Conservation (phyloP, 768 basidiomycete species). For the Cystobasidium ongulense region DNA sequence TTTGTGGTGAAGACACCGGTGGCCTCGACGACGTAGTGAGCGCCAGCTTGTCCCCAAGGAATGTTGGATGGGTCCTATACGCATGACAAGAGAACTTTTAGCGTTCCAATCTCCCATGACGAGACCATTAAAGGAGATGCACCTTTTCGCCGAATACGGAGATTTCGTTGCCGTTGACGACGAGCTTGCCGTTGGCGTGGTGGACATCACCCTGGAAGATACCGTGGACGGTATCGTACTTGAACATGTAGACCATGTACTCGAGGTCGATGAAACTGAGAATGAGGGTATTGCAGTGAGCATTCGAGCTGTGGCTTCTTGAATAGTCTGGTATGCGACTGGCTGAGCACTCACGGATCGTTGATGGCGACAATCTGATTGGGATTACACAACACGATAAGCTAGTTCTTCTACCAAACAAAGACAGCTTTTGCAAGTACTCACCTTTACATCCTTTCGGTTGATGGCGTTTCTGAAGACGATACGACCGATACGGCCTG, state of each 20-base stretch:
- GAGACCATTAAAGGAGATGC: too few relatives aligned
- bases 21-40: conserved; percentile 91
- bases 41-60: conserved; percentile 67
- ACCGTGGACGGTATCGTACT: conserved; percentile 70
- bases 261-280: conserved; percentile 85
- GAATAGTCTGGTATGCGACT: too few relatives aligned
- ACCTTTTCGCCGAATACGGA: conserved; percentile 66
- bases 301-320: too few relatives aligned
- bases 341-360: conserved; percentile 29
- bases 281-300: neutral
- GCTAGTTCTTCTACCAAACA: neutral
- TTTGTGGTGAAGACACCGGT: conserved; percentile 97
- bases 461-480: conserved; percentile 88
- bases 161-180: conserved; percentile 70
- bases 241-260: conserved; percentile 87
- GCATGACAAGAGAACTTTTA: too few relatives aligned
- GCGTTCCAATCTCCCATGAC: too few relatives aligned
- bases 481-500: conserved; percentile 99
- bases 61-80: conserved; percentile 71
- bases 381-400: conserved; percentile 30
- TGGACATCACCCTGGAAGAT: conserved; percentile 78
- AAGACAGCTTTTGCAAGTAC: neutral
- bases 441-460: conserved; percentile 56
- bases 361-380: conserved; percentile 74
- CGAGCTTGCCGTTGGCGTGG: conserved; percentile 78